Evolutionary conservation across 1,284 basidiomycete species (phyloP), one percentile per base, ranked within the genome.

Genomic region (Neotropicomus parvogracilis): DNA sequence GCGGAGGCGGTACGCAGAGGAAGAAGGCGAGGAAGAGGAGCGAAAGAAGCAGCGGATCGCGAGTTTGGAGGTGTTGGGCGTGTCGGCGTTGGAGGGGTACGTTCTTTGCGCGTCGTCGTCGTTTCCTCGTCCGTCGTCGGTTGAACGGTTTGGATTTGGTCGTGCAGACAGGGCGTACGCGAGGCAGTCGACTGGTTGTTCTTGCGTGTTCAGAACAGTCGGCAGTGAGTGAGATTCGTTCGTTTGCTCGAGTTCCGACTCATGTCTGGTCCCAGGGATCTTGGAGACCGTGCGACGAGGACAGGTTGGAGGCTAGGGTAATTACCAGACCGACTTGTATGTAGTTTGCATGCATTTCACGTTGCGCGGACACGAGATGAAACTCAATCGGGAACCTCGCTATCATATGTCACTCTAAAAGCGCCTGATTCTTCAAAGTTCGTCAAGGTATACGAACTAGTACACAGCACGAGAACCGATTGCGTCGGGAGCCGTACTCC

Each of bases 121-220:
- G 6, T 14, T 36, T 13, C 24, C 27, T 14, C 36, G 2, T 13
- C 29, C 13, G 29, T 19, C 34, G 44, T 32, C 35, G 42, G 19
- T 40, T 33, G 42, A 21, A 14, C n/a, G 4, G 6, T 14, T 37
- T 47, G 21, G 27, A 20, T 34, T 44, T 24, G 24, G 24, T 24
- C 24, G 10, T 40, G 26, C 58, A 95, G 93, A 31, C 91, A 90
- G 28, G 93, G 93, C 0, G 87, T 97, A 3, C 80, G 88, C 49
- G 88, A 88, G 44, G 92, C 91, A 0, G 87, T 95, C 6, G 89
- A 97, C 61, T 97, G 93, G 93, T 65, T 97, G 19, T 95, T 95
- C 65, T 83, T 95, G 47, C 78, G 92, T 0, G 92, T 95, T 2
- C 91, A 95, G 69, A 94, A 91, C 58, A 91, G 89, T 57, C 74